Evolutionary conservation across 1,284 basidiomycete species (phyloP).

Genomic region (Pseudozyma tsukubaensis): DNA sequence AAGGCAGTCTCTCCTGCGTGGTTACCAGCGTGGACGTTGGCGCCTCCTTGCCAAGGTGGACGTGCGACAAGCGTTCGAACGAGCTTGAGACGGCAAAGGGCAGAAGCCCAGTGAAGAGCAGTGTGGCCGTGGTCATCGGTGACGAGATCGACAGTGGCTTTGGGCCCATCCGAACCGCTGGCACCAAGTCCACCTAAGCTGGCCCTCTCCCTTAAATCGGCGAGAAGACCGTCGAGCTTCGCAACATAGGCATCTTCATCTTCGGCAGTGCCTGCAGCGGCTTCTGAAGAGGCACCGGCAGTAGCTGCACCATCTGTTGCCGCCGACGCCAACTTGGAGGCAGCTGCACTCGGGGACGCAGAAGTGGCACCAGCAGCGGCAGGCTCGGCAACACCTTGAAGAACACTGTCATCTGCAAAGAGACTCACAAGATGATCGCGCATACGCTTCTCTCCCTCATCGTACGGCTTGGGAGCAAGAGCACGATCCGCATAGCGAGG

Average conservation of each 20-base stretch:
- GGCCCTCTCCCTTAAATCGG: slow-evolving; percentile 46
- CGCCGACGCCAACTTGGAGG: neutral
- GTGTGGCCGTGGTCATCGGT: slow-evolving; percentile 92
- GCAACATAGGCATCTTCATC: slow-evolving; percentile 26
- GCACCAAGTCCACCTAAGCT: slow-evolving; percentile 72
- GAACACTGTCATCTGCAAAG: slow-evolving; percentile 59
- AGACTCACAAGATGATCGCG: slow-evolving; percentile 61
- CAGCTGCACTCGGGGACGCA: slow-evolving; percentile 10
- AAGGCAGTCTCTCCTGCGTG: slow-evolving; percentile 93
- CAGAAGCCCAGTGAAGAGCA: slow-evolving; percentile 91
- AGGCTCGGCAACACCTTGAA: slow-evolving; percentile 15
- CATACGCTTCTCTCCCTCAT: slow-evolving; percentile 64
- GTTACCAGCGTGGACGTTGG: slow-evolving; percentile 73
- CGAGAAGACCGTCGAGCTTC: slow-evolving; percentile 46
- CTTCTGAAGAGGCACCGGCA: neutral
- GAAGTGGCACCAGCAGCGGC: slow-evolving; percentile 1
- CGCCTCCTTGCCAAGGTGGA: slow-evolving; percentile 72
- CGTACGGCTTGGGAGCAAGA: slow-evolving; percentile 56
- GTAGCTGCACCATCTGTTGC: slow-evolving; percentile 7
- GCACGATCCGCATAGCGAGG: slow-evolving; percentile 66
- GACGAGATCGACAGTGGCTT: slow-evolving; percentile 74
- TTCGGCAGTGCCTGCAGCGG: slow-evolving; percentile 1
- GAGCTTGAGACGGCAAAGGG: slow-evolving; percentile 76
- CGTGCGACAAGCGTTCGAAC: slow-evolving; percentile 70
- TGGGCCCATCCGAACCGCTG: slow-evolving; percentile 77